Conservation (phyloP, 2,329 filamentous ascomycete genomes). For the Pseudogymnoascus sp. region DNA sequence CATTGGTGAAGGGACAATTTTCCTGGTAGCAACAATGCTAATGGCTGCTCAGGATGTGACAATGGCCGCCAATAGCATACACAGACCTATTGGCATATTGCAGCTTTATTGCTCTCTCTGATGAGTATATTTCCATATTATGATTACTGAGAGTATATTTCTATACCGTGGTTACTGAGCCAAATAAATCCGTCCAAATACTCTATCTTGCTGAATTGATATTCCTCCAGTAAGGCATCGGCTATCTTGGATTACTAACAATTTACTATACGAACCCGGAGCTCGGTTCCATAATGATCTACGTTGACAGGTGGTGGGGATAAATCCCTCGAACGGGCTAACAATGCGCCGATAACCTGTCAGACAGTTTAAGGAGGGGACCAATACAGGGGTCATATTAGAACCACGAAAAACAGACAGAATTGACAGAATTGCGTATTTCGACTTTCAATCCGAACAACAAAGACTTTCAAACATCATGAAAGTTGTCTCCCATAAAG, state of each 20-base stretch:
- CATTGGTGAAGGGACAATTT: too few relatives aligned
- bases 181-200: background rate
- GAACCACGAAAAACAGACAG: background rate
- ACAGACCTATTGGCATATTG: background rate
- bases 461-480: background rate
- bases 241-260: background rate
- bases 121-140: background rate
- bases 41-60: background rate
- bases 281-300: background rate
- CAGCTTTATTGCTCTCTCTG: too few relatives aligned
- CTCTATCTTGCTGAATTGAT: background rate
- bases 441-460: background rate
- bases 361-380: background rate
- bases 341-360: background rate
- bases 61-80: background rate
- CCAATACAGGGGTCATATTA: background rate
- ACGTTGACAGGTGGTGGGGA: background rate
- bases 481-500: background rate
- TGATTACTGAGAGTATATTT: background rate
- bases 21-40: background rate
- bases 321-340: background rate
- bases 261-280: background rate
- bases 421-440: background rate
- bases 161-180: background rate
- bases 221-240: background rate